Conservation (phyloP, 2,329 filamentous ascomycete species). For the Ampelomyces quisqualis region DNA sequence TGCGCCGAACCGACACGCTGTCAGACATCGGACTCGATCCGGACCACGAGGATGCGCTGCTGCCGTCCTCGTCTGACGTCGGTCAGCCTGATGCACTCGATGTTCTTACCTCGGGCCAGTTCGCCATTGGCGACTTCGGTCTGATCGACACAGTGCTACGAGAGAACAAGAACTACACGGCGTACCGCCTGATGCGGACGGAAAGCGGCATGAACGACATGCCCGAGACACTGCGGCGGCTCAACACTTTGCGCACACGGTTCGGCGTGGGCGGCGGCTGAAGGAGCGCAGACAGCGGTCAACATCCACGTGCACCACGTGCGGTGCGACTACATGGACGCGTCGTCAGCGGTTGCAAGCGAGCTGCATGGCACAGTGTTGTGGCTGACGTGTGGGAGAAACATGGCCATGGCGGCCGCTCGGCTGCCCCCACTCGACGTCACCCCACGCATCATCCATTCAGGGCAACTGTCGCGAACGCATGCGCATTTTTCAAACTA, state of each 20-base stretch:
- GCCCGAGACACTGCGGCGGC: slow-evolving; percentile 35
- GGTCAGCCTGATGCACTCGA: slow-evolving; percentile 43
- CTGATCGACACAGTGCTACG: slow-evolving; percentile 46
- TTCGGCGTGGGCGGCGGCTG: slow-evolving; percentile 40
- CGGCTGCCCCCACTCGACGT: slow-evolving; percentile 13
- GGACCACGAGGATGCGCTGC: slow-evolving; percentile 34
- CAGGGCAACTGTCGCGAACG: too few relatives aligned
- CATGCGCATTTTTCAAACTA: too few relatives aligned
- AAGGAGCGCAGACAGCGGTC: slow-evolving; percentile 9
- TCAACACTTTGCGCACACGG: slow-evolving; percentile 37
- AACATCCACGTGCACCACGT: slow-evolving; percentile 7
- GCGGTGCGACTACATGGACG: neutral
- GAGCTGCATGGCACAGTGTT: slow-evolving; percentile 4
- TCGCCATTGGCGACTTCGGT: slow-evolving; percentile 49
- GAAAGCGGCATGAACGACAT: slow-evolving; percentile 33
- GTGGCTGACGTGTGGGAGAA: slow-evolving; percentile 7
- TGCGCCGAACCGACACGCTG: slow-evolving; percentile 43
- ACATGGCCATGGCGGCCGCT: slow-evolving; percentile 1
- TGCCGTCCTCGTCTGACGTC: slow-evolving; percentile 30
- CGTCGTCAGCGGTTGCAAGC: slow-evolving; percentile 2
- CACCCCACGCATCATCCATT: neutral
- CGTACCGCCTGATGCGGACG: slow-evolving; percentile 31
- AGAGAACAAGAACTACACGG: slow-evolving; percentile 44
- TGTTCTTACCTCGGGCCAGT: slow-evolving; percentile 50
- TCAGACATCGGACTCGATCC: slow-evolving; percentile 46